A percentile compares a stretch with the other conserved stretches of the same genome.
Conservation (phyloP, 805 yeast species). For the Pichia eremophila region DNA sequence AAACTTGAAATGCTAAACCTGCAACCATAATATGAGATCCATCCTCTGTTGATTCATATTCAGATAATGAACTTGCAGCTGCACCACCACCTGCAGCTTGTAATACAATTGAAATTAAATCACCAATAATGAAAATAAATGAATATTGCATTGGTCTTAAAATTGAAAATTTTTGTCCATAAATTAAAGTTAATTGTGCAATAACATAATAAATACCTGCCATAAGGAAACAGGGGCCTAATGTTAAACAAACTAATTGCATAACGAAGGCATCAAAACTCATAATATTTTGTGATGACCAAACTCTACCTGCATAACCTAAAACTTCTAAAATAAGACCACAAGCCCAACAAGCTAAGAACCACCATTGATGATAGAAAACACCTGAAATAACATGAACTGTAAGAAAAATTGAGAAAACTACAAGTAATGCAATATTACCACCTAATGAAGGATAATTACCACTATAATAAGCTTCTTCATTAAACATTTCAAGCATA, state of each 20-base stretch:
- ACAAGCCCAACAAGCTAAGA: conserved; percentile 44
- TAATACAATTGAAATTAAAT: conserved; percentile 50
- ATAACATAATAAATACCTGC: conserved; percentile 71
- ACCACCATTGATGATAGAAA: conserved; percentile 53
- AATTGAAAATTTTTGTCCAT: conserved; percentile 44
- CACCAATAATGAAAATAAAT: conserved; percentile 56
- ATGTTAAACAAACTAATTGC: conserved; percentile 60
- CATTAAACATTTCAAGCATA: conserved; percentile 10
- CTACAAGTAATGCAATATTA: conserved; percentile 45
- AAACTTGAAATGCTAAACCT: conserved; percentile 71
- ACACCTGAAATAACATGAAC: conserved; percentile 35
- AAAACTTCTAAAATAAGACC: conserved; percentile 53
- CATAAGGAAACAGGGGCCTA: conserved; percentile 79
- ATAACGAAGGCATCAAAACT: conserved; percentile 38
- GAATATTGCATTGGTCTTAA: conserved; percentile 53
- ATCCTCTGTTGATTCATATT: conserved; percentile 21
- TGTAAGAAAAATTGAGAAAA: conserved; percentile 41
- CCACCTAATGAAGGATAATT: conserved; percentile 45
- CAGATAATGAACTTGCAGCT: conserved; percentile 40
- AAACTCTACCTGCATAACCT: conserved; percentile 57
- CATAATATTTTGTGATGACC: conserved; percentile 31
- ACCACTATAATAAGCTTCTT: conserved; percentile 27
- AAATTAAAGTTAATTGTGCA: conserved; percentile 56
- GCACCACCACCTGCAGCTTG: conserved; percentile 76
- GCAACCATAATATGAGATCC: conserved; percentile 71